Base-by-base conservation (phyloP, 768 basidiomycete species). In the Holtermannia corniformis region DNA sequence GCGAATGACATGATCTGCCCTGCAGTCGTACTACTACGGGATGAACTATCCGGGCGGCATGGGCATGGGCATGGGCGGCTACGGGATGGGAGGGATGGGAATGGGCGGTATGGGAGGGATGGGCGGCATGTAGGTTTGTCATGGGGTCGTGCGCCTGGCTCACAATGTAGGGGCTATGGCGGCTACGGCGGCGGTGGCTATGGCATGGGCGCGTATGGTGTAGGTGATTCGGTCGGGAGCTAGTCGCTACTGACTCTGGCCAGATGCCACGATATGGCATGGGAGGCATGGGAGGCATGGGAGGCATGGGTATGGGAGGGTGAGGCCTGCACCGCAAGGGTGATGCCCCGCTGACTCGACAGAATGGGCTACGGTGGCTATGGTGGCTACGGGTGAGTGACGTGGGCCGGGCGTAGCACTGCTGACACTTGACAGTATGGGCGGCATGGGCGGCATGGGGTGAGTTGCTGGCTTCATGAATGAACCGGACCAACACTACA, bases 381-480 rank as follows among this genome's bases (percentile, higher is more conserved):
- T n/a, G n/a, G n/a, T n/a, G n/a, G n/a, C n/a, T n/a, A n/a, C n/a
- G n/a, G n/a, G n/a, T n/a, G n/a, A n/a, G n/a, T n/a, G n/a, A n/a
- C n/a, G n/a, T n/a, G n/a, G n/a, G n/a, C n/a, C n/a, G n/a, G n/a
- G n/a, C n/a, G n/a, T n/a, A n/a, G n/a, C n/a, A n/a, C n/a, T n/a
- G n/a, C n/a, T n/a, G n/a, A n/a, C n/a, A n/a, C n/a, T n/a, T n/a
- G n/a, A n/a, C n/a, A n/a, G 59, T n/a, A 32, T 45, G 22, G 58
- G 56, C 23, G 61, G 62, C 14, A 52, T 57, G 44, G 37, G 50
- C 12, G 51, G 53, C 22, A 25, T 54, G 26, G 55, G 55, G 16
- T 16, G 32, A 37, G 32, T 37, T 7, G 16, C 32, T 7, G 7
- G 10, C 32, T 7, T 7, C 32, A 16, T 7, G 32, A 37, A 37